phyloP scores from a whole-genome alignment of 2,329 filamentous ascomycete species.

The Arthrocladium fulminans region DNA sequence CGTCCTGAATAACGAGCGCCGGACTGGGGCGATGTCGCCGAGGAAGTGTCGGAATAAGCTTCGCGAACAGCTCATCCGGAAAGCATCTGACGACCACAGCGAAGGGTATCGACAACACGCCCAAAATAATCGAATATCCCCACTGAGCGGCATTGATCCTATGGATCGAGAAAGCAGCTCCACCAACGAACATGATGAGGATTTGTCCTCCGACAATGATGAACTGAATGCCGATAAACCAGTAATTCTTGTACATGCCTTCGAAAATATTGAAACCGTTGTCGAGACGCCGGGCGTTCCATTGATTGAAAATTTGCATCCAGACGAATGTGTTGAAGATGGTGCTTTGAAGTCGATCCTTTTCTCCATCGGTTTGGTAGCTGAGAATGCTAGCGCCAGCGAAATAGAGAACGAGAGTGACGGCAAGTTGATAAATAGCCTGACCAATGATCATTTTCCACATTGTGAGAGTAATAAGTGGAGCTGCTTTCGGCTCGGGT shows the following conservation, averaged over 20 bases:
- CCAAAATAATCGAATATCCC: slow-evolving; percentile 46
- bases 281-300: slow-evolving; percentile 56
- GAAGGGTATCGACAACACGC: slow-evolving; percentile 43
- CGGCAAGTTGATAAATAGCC: slow-evolving; percentile 30
- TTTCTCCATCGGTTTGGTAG: slow-evolving; percentile 35
- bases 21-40: slow-evolving; percentile 16
- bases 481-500: slow-evolving; percentile 33
- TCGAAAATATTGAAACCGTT: slow-evolving; percentile 56
- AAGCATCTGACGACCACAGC: slow-evolving; percentile 43
- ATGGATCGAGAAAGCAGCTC: slow-evolving; percentile 45
- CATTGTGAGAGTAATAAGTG: slow-evolving; percentile 35
- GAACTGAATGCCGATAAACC: slow-evolving; percentile 49
- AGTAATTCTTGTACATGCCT: slow-evolving; percentile 47
- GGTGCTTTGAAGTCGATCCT: slow-evolving; percentile 47
- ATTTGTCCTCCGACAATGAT: slow-evolving; percentile 52
- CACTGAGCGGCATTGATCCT: slow-evolving; percentile 44
- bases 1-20: slow-evolving; percentile 28
- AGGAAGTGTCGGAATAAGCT: slow-evolving; percentile 30
- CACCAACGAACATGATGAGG: slow-evolving; percentile 51
- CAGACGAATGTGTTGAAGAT: slow-evolving; percentile 65
- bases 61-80: slow-evolving; percentile 42
- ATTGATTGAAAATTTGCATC: slow-evolving; percentile 65
- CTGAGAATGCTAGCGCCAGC: slow-evolving; percentile 48
- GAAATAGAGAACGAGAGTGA: slow-evolving; percentile 43
- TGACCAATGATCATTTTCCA: slow-evolving; percentile 36